Evolutionary conservation across 441 rosid genomes (phyloP).

Genomic region (Adansonia rubrostipa): DNA sequence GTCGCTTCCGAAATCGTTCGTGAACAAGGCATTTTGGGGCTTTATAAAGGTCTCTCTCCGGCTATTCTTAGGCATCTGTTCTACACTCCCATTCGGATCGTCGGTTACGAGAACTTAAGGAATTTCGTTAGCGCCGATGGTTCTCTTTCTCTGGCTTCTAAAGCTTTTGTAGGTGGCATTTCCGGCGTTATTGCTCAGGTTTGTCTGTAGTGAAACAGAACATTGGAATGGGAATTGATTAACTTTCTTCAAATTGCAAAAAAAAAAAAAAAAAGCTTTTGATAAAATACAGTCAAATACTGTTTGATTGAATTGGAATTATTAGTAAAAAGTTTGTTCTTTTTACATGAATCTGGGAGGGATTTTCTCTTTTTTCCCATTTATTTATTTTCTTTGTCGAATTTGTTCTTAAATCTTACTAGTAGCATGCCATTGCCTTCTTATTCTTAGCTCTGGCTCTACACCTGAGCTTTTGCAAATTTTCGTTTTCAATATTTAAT

Average conservation of each 20-base stretch:
- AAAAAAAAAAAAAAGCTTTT: background rate
- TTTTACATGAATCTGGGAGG: background rate
- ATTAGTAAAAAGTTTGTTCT: background rate
- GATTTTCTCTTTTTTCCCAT: background rate
- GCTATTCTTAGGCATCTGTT: constrained; percentile 74
- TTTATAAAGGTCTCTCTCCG: constrained; percentile 78
- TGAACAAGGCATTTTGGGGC: constrained; percentile 55
- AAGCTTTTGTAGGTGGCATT: constrained; percentile 71
- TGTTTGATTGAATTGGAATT: background rate
- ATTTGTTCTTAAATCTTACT: background rate
- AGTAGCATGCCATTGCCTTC: background rate
- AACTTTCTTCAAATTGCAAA: background rate
- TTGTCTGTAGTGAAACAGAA: background rate
- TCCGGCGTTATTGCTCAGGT: constrained; percentile 91
- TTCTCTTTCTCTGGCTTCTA: constrained; percentile 56
- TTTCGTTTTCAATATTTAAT: background rate
- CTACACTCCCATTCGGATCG: constrained; percentile 82
- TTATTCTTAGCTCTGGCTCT: background rate
- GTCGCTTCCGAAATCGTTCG: constrained; percentile 59
- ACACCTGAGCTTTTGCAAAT: background rate
- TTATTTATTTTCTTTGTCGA: background rate
- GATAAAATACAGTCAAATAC: background rate
- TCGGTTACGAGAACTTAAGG: constrained; percentile 77
- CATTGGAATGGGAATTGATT: background rate
- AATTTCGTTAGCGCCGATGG: constrained; percentile 41